Conservation (phyloP, 169 alveolate genomes). For the Prorocentrum cordatum region DNA sequence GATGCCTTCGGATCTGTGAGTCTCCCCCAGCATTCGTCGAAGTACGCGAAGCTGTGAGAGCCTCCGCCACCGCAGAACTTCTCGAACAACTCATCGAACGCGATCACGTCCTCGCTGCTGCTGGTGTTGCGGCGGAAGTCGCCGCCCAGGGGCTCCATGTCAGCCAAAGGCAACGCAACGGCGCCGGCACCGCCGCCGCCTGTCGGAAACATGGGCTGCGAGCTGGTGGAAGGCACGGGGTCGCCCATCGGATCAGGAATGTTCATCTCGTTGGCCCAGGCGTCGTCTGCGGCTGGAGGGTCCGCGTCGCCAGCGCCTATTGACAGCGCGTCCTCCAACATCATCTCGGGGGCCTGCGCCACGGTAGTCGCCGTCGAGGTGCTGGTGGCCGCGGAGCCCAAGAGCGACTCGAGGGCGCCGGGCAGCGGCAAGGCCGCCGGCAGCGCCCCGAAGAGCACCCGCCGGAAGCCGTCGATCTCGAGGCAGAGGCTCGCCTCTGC, state of each 20-base stretch:
- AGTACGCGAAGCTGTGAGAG: slow-evolving; percentile 38
- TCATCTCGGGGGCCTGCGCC: too few relatives aligned
- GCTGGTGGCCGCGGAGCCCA: neutral
- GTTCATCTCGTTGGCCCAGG: too few relatives aligned
- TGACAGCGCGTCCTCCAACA: too few relatives aligned
- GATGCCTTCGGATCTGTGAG: neutral
- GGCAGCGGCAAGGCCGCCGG: neutral
- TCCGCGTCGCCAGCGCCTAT: neutral
- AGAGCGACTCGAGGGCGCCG: neutral
- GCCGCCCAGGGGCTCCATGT: slow-evolving; percentile 3
- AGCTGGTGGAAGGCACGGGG: neutral
- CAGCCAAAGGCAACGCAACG: neutral
- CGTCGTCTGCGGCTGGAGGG: neutral
- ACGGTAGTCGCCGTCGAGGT: neutral
- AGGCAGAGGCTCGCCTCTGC: slow-evolving; percentile 12
- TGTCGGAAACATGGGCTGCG: neutral
- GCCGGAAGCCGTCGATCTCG: slow-evolving; percentile 44
- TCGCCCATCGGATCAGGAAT: too few relatives aligned
- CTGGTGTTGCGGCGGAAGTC: too few relatives aligned
- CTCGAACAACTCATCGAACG: slow-evolving; percentile 48
- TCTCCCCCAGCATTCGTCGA: slow-evolving; percentile 67
- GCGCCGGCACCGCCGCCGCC: neutral
- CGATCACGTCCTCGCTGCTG: neutral
- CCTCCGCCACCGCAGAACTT: slow-evolving; percentile 57
- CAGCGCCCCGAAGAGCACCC: slow-evolving; percentile 42